Conservation (phyloP, 495 filamentous ascomycete genomes). For the Neurospora hispaniola region DNA sequence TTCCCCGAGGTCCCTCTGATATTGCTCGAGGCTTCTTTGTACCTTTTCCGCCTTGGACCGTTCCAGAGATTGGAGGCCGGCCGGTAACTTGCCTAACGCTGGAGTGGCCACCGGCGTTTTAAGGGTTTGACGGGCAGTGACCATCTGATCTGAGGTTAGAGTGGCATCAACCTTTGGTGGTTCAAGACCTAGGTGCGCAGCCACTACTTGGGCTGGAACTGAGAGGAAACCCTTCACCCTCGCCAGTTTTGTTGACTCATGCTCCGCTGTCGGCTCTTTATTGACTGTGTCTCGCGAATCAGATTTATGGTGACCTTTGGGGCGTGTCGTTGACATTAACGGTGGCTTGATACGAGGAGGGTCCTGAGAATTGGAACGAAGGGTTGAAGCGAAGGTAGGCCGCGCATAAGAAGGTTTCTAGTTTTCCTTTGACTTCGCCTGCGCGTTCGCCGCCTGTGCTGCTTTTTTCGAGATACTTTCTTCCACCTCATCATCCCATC, state of each 20-base stretch:
- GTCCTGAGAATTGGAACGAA: not conserved
- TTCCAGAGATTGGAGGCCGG: not conserved
- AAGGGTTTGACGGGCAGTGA: not conserved
- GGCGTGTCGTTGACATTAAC: not conserved
- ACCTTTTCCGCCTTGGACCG: not conserved
- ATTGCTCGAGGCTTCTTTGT: not conserved
- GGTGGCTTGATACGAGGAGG: not conserved
- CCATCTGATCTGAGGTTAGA: not conserved
- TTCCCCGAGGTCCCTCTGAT: not conserved
- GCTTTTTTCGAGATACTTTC: not conserved
- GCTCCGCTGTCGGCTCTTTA: not conserved
- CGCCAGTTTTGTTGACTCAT: not conserved
- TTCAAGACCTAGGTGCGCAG: not conserved
- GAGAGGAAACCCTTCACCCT: not conserved
- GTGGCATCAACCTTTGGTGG: not conserved
- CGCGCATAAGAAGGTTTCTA: not conserved
- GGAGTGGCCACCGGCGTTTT: not conserved
- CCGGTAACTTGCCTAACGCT: not conserved
- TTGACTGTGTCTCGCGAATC: not conserved
- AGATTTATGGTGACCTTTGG: not conserved
- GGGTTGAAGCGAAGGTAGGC: not conserved
- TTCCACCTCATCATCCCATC: slow-evolving; percentile 39
- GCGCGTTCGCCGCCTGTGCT: not conserved
- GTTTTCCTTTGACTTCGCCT: not conserved
- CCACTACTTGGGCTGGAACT: not conserved